A percentile compares a stretch with the other conserved stretches of the same genome.
These are phyloP conservation scores for Diaporthe caulivora DNA, from an alignment of 2,329 filamentous ascomycete species.

Conservation along the genomic window DNA sequence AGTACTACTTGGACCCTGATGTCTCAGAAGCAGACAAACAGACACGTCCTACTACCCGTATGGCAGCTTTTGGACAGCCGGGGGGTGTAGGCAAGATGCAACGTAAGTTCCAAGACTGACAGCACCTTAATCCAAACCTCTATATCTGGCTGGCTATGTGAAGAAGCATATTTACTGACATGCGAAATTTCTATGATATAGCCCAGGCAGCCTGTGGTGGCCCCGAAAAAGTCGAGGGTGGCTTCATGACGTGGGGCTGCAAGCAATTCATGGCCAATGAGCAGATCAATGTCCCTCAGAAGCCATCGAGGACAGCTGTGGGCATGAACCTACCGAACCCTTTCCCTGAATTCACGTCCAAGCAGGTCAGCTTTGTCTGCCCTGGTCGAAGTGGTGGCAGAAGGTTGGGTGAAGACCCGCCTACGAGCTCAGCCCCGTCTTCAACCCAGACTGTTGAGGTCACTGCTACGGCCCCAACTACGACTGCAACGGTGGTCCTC, in stretches of 20 bases:
- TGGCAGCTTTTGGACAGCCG: slow-evolving; percentile 2
- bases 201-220: slow-evolving; percentile 5
- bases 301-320: neutral
- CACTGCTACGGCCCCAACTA: neutral
- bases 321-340: slow-evolving; percentile 9
- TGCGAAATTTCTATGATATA: neutral
- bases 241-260: slow-evolving; percentile 19
- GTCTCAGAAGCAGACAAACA: neutral
- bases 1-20: slow-evolving; percentile 11
- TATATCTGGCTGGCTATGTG: neutral
- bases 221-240: neutral
- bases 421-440: neutral
- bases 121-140: neutral
- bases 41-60: neutral
- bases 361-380: slow-evolving; percentile 17
- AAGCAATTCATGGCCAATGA: slow-evolving; percentile 12
- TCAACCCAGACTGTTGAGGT: neutral
- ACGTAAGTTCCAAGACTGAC: neutral
- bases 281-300: slow-evolving; percentile 3
- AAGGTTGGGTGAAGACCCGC: neutral
- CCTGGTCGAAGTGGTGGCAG: neutral
- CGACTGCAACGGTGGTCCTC: neutral
- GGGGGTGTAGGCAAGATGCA: slow-evolving; percentile 12
- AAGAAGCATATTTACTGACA: neutral
- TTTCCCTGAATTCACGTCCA: slow-evolving; percentile 5